Conservation (phyloP, 1,284 basidiomycete genomes). For the Cronartium quercuum region DNA sequence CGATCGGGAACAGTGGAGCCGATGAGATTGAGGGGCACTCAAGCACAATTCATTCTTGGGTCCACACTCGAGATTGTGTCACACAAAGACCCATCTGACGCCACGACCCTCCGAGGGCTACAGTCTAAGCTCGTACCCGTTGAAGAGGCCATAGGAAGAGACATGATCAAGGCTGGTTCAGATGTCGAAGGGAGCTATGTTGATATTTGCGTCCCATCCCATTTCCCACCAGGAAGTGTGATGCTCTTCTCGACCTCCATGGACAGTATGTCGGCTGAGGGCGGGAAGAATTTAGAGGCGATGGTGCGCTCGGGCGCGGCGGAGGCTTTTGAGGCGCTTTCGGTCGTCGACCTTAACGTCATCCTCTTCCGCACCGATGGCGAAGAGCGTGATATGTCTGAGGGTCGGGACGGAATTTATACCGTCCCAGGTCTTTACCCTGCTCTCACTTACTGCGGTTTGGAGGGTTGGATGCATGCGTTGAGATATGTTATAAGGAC, state of each 20-base stretch:
- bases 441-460: conserved; percentile 71
- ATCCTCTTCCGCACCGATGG: conserved; percentile 74
- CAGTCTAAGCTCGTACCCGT: conserved; percentile 66
- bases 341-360: conserved; percentile 72
- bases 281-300: conserved; percentile 55
- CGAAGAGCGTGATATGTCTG: conserved; percentile 81
- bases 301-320: conserved; percentile 55
- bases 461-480: conserved; percentile 92
- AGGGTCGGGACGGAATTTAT: conserved; percentile 62
- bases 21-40: conserved; percentile 71
- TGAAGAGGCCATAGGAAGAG: conserved; percentile 51
- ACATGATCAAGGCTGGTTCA: conserved; percentile 54
- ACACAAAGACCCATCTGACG: conserved; percentile 58
- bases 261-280: conserved; percentile 58
- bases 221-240: conserved; percentile 84
- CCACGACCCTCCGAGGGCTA: conserved; percentile 63
- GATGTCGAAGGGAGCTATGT: conserved; percentile 66
- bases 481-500: conserved; percentile 70
- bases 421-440: conserved; percentile 66
- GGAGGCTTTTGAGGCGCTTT: conserved; percentile 58
- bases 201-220: conserved; percentile 72
- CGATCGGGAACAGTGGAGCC: conserved; percentile 65
- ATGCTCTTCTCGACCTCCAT: conserved; percentile 81
- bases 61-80: conserved; percentile 64
- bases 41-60: conserved; percentile 71